Evolutionary conservation across 805 yeast genomes (phyloP).

Genomic region (Teunomyces stri): DNA sequence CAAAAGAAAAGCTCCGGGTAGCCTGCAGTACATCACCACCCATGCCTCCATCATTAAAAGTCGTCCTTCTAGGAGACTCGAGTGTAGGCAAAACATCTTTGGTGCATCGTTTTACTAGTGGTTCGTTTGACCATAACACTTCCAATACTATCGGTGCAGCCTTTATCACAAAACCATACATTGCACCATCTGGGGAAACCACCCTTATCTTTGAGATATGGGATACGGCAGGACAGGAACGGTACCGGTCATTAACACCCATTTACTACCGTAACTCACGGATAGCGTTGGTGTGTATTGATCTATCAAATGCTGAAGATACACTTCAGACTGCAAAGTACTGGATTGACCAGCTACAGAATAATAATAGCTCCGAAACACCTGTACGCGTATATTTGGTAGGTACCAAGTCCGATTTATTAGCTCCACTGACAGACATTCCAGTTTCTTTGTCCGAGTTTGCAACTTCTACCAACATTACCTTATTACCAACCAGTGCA

Average conservation of each 20-base stretch:
- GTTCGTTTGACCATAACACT: slow-evolving; percentile 71
- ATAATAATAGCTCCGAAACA: slow-evolving; percentile 18
- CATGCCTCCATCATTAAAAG: slow-evolving; percentile 30
- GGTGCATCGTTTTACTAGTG: slow-evolving; percentile 72
- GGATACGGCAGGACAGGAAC: slow-evolving; percentile 93
- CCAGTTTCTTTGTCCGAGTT: slow-evolving; percentile 15
- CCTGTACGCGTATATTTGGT: slow-evolving; percentile 46
- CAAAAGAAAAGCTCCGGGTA: background rate
- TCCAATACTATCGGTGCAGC: slow-evolving; percentile 99
- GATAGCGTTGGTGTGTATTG: slow-evolving; percentile 82
- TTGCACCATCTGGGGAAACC: slow-evolving; percentile 31
- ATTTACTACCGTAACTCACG: slow-evolving; percentile 46
- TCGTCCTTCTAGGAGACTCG: slow-evolving; percentile 51
- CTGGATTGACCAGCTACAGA: slow-evolving; percentile 81
- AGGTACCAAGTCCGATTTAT: slow-evolving; percentile 81
- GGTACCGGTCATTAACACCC: slow-evolving; percentile 45
- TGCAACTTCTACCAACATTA: slow-evolving; percentile 16
- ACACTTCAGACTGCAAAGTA: slow-evolving; percentile 70
- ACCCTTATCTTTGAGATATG: slow-evolving; percentile 64
- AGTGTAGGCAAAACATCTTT: slow-evolving; percentile 71
- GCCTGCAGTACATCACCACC: background rate
- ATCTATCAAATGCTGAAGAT: slow-evolving; percentile 50
- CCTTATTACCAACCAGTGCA: slow-evolving; percentile 54
- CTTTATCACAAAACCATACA: slow-evolving; percentile 71
- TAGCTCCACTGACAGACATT: slow-evolving; percentile 27